Conservation (phyloP, 202 grass and related monocot genomes). For the Sporobolus alterniflorus region DNA sequence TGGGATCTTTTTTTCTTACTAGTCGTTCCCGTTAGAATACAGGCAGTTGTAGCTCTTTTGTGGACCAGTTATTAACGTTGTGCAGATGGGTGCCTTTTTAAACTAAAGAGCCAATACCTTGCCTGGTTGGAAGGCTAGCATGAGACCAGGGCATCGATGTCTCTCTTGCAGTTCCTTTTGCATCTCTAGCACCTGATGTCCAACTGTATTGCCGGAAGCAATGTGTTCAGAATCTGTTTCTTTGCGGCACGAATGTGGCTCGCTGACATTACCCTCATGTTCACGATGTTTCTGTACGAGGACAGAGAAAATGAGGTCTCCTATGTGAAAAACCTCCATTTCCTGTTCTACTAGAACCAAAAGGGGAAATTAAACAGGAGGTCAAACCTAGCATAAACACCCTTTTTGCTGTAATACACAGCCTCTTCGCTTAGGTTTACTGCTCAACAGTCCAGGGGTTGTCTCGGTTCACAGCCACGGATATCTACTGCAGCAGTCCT, state of each 20-base stretch:
- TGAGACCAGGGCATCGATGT: constrained; percentile 18
- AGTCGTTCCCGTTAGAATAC: no score
- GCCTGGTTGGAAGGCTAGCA: constrained; percentile 31
- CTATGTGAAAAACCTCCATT: background rate
- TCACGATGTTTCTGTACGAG: background rate
- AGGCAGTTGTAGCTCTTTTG: no score
- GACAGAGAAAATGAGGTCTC: background rate
- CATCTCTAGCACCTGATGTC: background rate
- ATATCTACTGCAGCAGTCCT: no score
- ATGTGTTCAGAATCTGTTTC: constrained; percentile 26
- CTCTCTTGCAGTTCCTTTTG: constrained; percentile 14
- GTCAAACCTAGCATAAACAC: background rate
- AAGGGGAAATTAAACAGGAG: background rate
- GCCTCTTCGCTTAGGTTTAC: no score
- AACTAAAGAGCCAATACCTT: constrained; percentile 2
- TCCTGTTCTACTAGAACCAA: background rate
- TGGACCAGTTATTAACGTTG: background rate
- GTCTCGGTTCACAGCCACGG: no score
- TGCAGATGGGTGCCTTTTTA: background rate
- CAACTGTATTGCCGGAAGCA: background rate
- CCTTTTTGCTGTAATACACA: no score
- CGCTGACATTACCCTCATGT: background rate
- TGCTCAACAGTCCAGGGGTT: no score
- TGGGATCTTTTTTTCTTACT: no score
- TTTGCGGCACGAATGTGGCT: constrained; percentile 4